Percentiles rank a stretch among this genome's conserved stretches.
Conservation (phyloP, 768 basidiomycete species). For the Trametes maxima region DNA sequence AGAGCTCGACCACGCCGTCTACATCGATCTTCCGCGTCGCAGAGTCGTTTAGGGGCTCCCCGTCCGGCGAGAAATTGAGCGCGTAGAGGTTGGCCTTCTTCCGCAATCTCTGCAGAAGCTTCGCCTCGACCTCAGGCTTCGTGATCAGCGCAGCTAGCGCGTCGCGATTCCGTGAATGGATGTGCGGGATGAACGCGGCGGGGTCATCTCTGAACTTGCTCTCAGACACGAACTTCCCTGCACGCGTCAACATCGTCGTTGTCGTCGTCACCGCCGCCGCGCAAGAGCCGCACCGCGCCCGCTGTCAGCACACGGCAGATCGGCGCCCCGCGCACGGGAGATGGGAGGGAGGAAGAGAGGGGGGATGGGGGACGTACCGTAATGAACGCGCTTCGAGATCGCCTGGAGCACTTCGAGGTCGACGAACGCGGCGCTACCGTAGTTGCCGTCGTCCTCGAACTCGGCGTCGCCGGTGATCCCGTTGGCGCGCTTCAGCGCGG, state of each 20-base stretch:
- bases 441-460: conserved; percentile 94
- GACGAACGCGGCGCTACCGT: conserved; percentile 92
- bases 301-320: conserved; percentile 9
- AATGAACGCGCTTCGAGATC: conserved; percentile 98
- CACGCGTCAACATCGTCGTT: not conserved
- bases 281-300: too few species aligned
- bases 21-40: conserved; percentile 79
- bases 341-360: not conserved
- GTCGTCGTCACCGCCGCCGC: too few species aligned
- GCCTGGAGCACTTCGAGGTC: conserved; percentile 97
- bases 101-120: conserved; percentile 76
- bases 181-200: conserved; percentile 89
- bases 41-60: conserved; percentile 48
- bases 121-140: conserved; percentile 94
- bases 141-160: conserved; percentile 88
- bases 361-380: conserved; percentile 58
- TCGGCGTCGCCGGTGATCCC: conserved; percentile 71
- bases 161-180: conserved; percentile 72
- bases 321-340: not conserved
- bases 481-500: conserved; percentile 63
- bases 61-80: conserved; percentile 78
- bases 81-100: conserved; percentile 84
- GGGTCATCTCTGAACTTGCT: conserved; percentile 92
- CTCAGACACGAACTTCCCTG: conserved; percentile 99
- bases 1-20: conserved; percentile 89